phyloP scores from a whole-genome alignment of 768 basidiomycete species.

The Leccinum subgranulosum region DNA sequence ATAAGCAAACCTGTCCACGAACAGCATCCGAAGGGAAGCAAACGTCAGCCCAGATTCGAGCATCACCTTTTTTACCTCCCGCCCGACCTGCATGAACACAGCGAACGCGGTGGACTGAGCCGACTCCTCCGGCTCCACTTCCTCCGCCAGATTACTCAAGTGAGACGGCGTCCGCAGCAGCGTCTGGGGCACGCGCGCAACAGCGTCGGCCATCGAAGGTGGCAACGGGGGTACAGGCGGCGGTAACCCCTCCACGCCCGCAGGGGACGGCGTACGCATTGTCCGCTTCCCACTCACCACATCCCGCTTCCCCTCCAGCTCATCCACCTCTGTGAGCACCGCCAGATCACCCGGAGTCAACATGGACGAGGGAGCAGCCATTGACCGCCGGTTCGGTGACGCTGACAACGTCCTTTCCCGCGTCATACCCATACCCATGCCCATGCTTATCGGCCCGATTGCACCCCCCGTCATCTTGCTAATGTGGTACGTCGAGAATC shows the following conservation, averaged over 20 bases:
- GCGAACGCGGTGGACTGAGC: slow-evolving; percentile 39
- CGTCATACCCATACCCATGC: slow-evolving; percentile 20
- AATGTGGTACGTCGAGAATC: slow-evolving; percentile 93
- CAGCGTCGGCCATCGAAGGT: slow-evolving; percentile 42
- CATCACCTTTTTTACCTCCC: slow-evolving; percentile 84
- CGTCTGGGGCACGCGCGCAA: slow-evolving; percentile 10
- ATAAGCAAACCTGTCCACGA: slow-evolving; percentile 93
- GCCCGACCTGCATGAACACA: slow-evolving; percentile 85
- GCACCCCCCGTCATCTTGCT: slow-evolving; percentile 79
- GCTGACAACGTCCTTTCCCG: slow-evolving; percentile 46
- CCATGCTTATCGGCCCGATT: background rate
- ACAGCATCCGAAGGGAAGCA: slow-evolving; percentile 75
- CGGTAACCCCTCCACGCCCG: slow-evolving; percentile 9
- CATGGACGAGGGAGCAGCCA: slow-evolving; percentile 53
- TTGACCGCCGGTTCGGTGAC: slow-evolving; percentile 61
- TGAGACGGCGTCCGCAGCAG: background rate
- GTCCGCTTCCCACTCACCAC: slow-evolving; percentile 26
- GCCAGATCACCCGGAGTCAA: slow-evolving; percentile 71
- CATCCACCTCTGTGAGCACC: slow-evolving; percentile 71
- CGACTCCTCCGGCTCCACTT: slow-evolving; percentile 19
- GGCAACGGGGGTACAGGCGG: slow-evolving; percentile 49
- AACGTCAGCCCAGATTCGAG: slow-evolving; percentile 73
- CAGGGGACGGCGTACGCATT: slow-evolving; percentile 36
- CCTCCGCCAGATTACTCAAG: slow-evolving; percentile 19
- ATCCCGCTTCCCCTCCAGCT: slow-evolving; percentile 29